A percentile compares a stretch with the other conserved stretches of the same genome.
phyloP scores from a whole-genome alignment of 768 basidiomycete species.

The Rhodotorula graminis region DNA sequence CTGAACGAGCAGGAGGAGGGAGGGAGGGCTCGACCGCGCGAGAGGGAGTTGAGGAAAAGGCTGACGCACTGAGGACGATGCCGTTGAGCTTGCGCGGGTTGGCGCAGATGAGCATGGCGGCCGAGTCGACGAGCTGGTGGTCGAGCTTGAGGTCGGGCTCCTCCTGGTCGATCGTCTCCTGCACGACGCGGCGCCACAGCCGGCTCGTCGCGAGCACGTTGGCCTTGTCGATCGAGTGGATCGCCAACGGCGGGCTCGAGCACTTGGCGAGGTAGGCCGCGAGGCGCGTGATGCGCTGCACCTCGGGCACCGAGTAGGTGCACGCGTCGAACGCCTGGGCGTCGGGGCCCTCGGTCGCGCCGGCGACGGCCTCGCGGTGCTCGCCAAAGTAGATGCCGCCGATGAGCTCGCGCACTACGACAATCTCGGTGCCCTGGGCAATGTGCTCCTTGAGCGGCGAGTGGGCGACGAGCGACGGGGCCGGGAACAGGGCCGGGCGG shows the following conservation, averaged over 20 bases:
- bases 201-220: conserved; percentile 94
- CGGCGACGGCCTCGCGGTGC: conserved; percentile 74
- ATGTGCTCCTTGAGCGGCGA: conserved; percentile 69
- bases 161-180: conserved; percentile 73
- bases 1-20: too few species aligned
- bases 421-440: conserved; percentile 58
- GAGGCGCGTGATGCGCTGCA: conserved; percentile 89
- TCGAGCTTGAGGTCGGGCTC: conserved; percentile 82
- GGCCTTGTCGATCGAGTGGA: conserved; percentile 96
- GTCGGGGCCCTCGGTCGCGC: conserved; percentile 50
- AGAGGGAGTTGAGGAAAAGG: background rate
- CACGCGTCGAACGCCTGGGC: conserved; percentile 83
- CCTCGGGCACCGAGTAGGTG: conserved; percentile 84
- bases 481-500: conserved; percentile 90
- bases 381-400: conserved; percentile 93
- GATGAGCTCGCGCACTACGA: conserved; percentile 92
- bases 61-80: conserved; percentile 78
- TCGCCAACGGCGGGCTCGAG: conserved; percentile 72
- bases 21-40: background rate
- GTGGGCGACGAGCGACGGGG: conserved; percentile 76
- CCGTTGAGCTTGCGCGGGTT: conserved; percentile 91
- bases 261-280: conserved; percentile 86
- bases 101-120: conserved; percentile 89
- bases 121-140: conserved; percentile 91
- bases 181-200: conserved; percentile 89